Percentiles rank a stretch among this genome's conserved stretches.
phyloP scores from a whole-genome alignment of 192 early-diverging fungal genomes.

The Lunasporangiospora selenospora region DNA sequence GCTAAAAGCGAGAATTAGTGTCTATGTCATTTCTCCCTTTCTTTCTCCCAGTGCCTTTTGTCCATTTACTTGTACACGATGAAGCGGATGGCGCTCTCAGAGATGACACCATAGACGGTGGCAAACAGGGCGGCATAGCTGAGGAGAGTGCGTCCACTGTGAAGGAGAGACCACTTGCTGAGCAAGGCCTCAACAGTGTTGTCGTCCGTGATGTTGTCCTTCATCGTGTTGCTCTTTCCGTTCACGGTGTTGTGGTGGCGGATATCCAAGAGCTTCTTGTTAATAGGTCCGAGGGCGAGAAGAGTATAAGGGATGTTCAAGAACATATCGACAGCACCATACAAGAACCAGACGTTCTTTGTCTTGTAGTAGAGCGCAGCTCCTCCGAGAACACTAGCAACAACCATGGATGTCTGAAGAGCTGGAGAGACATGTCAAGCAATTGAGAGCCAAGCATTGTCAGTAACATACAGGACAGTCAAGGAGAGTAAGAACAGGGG shows the following conservation, averaged over 20 bases:
- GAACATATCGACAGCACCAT: conserved; percentile 16
- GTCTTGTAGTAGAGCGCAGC: conserved; percentile 22
- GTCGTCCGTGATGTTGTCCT: conserved; percentile 23
- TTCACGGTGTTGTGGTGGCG: conserved; percentile 21
- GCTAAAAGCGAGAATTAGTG: no score
- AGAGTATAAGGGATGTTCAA: conserved; percentile 9
- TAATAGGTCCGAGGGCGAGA: conserved; percentile 15
- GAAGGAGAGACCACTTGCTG: conserved; percentile 21
- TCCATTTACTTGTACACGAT: conserved; percentile 17
- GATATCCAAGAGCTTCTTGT: conserved; percentile 28
- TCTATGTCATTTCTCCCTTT: no score
- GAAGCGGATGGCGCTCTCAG: conserved; percentile 15
- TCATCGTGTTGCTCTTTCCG: conserved; percentile 31
- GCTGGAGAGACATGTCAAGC: no score
- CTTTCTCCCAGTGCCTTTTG: background rate
- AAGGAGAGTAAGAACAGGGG: no score
- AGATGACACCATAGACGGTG: conserved; percentile 23
- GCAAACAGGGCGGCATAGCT: conserved; percentile 22
- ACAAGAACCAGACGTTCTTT: conserved; percentile 16
- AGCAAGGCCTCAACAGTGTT: conserved; percentile 24
- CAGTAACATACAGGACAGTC: no score
- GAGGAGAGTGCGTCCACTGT: conserved; percentile 16
- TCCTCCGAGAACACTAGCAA: conserved; percentile 11
- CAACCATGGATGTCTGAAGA: conserved; percentile 13
- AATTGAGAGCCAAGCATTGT: no score